Evolutionary conservation across 371 early-diverging fungal genomes (phyloP).

Genomic region (Mucor indicus): DNA sequence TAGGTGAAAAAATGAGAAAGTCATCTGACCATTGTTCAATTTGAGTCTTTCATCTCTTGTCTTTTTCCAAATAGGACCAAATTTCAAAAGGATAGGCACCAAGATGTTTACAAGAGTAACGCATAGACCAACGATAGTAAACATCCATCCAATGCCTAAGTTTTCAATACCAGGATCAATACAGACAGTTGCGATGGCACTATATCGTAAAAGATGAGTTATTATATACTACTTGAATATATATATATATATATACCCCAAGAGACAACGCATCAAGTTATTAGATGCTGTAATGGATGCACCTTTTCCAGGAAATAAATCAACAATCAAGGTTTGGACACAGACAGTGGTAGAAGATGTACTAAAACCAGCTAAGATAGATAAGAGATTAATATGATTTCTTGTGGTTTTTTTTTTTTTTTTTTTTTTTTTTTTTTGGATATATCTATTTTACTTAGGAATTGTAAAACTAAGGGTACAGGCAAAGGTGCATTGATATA

Average conservation of each 20-base stretch:
- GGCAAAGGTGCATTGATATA: constrained; percentile 21
- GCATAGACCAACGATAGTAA: constrained; percentile 14
- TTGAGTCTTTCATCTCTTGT: constrained; percentile 6
- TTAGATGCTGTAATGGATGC: constrained; percentile 43
- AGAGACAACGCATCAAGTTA: constrained; percentile 32
- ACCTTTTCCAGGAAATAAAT: constrained; percentile 34
- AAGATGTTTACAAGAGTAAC: constrained; percentile 3
- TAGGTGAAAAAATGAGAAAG: too few species aligned
- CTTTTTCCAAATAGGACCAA: constrained; percentile 20
- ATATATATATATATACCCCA: constrained; percentile 19
- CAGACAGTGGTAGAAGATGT: constrained; percentile 16
- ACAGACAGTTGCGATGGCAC: constrained; percentile 26
- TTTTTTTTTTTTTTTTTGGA: too few species aligned
- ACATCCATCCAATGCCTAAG: constrained; percentile 23
- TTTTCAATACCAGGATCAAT: constrained; percentile 26
- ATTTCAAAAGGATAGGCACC: constrained; percentile 14
- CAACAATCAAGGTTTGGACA: constrained; percentile 30
- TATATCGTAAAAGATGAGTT: too few species aligned
- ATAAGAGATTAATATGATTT: background rate
- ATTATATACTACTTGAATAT: background rate
- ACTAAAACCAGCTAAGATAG: constrained; percentile 14
- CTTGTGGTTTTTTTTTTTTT: background rate
- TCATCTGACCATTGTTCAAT: too few species aligned
- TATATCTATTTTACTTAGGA: constrained; percentile 26
- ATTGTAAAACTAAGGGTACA: constrained; percentile 23